Evolutionary conservation across 164 flowering plant species (phyloP).

Genomic region (Piper longum): DNA sequence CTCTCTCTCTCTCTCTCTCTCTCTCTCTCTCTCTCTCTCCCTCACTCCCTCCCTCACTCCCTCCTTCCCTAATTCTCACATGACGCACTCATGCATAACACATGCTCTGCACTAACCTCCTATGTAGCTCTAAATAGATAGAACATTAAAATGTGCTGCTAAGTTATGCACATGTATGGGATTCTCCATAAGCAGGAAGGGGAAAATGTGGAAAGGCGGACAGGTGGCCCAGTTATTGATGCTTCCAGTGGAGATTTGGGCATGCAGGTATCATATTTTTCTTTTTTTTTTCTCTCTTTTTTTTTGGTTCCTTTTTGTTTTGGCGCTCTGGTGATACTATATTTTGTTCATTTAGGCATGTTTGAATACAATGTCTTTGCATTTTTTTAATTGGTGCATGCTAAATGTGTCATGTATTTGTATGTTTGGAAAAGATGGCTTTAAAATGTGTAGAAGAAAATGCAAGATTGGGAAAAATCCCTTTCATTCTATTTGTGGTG

Average conservation of each 20-base stretch:
- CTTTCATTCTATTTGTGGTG: no score
- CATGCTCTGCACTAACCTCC: no score
- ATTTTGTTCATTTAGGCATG: not conserved
- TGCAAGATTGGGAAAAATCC: no score
- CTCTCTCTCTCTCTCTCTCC: conserved; percentile 2
- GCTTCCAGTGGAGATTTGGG: conserved; percentile 50
- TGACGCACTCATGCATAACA: no score
- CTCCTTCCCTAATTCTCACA: not conserved
- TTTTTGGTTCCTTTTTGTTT: not conserved
- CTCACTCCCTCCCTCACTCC: not conserved
- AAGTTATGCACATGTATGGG: not conserved
- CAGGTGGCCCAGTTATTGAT: conserved; percentile 41
- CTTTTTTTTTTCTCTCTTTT: not conserved
- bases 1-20: no score
- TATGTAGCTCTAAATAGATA: no score
- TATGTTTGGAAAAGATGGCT: no score
- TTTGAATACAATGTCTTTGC: no score
- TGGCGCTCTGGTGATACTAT: not conserved
- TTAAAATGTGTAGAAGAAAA: no score
- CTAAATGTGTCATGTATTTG: no score
- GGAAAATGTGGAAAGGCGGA: conserved; percentile 21
- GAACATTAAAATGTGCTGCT: not conserved
- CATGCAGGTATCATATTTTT: conserved; percentile 53
- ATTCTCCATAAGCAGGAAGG: conserved; percentile 33
- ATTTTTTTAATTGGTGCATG: no score